A percentile compares a stretch with the other conserved stretches of the same genome.
These are phyloP conservation scores for Diplodia mutila DNA, from an alignment of 2,329 filamentous ascomycete genomes.

Conservation along the genomic window DNA sequence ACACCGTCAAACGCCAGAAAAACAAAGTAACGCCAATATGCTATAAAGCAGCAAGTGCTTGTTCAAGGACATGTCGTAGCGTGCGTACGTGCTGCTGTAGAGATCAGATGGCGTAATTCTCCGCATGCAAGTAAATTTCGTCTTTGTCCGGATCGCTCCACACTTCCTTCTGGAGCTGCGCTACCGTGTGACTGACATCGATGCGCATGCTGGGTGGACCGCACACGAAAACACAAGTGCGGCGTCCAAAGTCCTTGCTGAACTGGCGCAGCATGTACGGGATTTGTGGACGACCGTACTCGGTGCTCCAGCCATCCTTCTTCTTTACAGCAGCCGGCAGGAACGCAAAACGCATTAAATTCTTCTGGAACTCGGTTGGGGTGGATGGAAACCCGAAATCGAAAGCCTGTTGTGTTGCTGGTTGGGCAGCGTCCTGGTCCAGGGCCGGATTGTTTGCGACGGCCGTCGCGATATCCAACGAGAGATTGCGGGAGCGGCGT, in stretches of 20 bases:
- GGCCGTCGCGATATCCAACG: constrained; percentile 49
- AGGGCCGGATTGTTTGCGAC: constrained; percentile 39
- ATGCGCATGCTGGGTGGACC: constrained; percentile 85
- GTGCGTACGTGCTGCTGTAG: background rate
- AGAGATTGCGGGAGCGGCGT: constrained; percentile 47
- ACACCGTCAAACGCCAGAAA: constrained; percentile 3
- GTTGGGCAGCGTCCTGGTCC: constrained; percentile 45
- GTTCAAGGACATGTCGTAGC: background rate
- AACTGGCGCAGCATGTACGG: constrained; percentile 84
- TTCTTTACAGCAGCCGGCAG: constrained; percentile 58
- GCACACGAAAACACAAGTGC: constrained; percentile 91
- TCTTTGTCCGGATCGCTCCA: constrained; percentile 78
- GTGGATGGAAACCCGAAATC: constrained; percentile 76
- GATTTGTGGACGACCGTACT: constrained; percentile 88
- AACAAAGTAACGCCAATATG: background rate
- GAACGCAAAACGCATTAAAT: constrained; percentile 87
- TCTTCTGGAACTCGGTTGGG: constrained; percentile 86
- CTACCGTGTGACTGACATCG: constrained; percentile 84
- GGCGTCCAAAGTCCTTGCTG: constrained; percentile 77
- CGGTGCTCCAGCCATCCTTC: constrained; percentile 81
- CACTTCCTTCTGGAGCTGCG: constrained; percentile 78
- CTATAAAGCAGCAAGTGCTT: background rate
- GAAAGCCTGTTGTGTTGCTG: constrained; percentile 38
- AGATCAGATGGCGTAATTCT: constrained; percentile 84
- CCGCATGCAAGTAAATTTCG: constrained; percentile 91